Evolutionary conservation across 116 monocot genomes (phyloP), one percentile per base, ranked within the genome.

Genomic region (Cymodocea nodosa): DNA sequence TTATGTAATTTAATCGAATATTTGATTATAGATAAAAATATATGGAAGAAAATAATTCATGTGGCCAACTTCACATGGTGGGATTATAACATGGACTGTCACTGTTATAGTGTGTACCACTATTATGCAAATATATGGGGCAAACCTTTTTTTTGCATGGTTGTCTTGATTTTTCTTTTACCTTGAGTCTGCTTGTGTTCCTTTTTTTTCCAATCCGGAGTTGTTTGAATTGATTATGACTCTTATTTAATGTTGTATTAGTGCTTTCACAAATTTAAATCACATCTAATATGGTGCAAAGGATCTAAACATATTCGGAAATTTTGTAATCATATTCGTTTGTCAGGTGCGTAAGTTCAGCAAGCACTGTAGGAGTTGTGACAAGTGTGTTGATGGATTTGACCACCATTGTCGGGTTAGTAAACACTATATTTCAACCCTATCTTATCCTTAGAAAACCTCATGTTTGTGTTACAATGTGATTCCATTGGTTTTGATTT

Each of bases 311-410:
- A 30, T 17, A 0, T 61, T 61, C 36, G 36, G 17, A 61, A 15
- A 14, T 35, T 39, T 17, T 55, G 20, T 15, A 62, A 5, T 15
- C 14, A 24, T 15, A 16, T 39, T 57, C 37, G 23, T 52, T 51
- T 0, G 71, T 35, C 57, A 92, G 92, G 93, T 93, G 16, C 80
- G 71, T 35, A 85, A 81, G 68, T 65, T 70, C 56, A 93, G 93
- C 78, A 93, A 93, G 68, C 93, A 93, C 48, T 93, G 93, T 56
- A 35, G 93, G 60, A 85, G 81, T 52, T 93, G 93, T 71, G 85
- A 93, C 76, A 93, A 93, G 71, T 93, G 93, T 66, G 81, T 93
- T 13, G 89, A 93, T 76, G 93, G 85, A 52, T 93, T 93, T 78
- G 93, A 93, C 76, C 93, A 93, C 73, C 93, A 93, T 68, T 93